Percentiles rank a stretch among this genome's conserved stretches.
phyloP scores from a whole-genome alignment of 2,329 filamentous ascomycete genomes.

The Cytospora piceicola region DNA sequence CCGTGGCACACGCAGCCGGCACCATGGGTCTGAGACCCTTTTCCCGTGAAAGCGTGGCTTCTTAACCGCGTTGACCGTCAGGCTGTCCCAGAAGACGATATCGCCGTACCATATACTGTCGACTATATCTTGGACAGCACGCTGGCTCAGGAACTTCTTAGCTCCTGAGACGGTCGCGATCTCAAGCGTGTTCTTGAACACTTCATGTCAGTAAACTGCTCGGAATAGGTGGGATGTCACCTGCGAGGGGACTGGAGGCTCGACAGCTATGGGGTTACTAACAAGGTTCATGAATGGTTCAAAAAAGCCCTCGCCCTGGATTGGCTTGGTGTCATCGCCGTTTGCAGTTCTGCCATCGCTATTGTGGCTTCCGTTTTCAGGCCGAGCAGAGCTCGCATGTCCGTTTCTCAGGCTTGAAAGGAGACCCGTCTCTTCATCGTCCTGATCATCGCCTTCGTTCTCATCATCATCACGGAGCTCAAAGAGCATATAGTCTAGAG shows the following conservation, averaged over 20 bases:
- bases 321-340: conserved; percentile 5
- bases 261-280: background rate
- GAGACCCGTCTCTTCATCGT: conserved; percentile 21
- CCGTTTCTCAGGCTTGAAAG: conserved; percentile 6
- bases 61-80: conserved; percentile 67
- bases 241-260: background rate
- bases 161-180: conserved; percentile 72
- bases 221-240: background rate
- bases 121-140: conserved; percentile 71
- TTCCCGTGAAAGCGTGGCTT: conserved; percentile 68
- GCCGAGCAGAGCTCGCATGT: background rate
- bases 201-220: background rate
- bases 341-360: background rate
- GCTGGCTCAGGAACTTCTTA: conserved; percentile 73
- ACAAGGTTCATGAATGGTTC: conserved; percentile 24
- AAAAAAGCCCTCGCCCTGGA: conserved; percentile 19
- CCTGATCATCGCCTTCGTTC: background rate
- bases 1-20: conserved; percentile 70
- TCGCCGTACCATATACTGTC: conserved; percentile 74
- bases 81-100: conserved; percentile 74
- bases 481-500: conserved; percentile 25
- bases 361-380: conserved; percentile 6
- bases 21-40: conserved; percentile 65
- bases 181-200: conserved; percentile 44
- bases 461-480: conserved; percentile 19